Evolutionary conservation across 257 asterid genomes (phyloP), one percentile per base, ranked within the genome.

Genomic region (Solanum medicagineum): DNA sequence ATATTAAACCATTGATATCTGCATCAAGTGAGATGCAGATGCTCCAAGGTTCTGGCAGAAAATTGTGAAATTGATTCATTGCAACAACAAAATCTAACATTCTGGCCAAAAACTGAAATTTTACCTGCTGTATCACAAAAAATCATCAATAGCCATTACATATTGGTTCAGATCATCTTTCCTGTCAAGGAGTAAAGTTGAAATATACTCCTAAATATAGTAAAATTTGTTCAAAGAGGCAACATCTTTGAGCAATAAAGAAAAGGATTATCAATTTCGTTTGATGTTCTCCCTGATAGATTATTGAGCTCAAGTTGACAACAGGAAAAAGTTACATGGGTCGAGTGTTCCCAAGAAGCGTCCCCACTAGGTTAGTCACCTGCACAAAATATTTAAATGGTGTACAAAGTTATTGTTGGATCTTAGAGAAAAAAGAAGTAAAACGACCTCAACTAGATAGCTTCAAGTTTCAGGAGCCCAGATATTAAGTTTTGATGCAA

Each of bases 281-380:
- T 73, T 60, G 20, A 9, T 53, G 29, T 68, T 71, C 47, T 68
- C 55, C 81, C 62, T 32, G 66, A 84, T 17, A 36, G 70, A 69
- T 66, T 44, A 65, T 24, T 29, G 1, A 66, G 51, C 54, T 51
- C 42, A 51, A 29, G 42, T 40, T 14, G 59, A 83, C 26, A 45
- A 29, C 0, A 6, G 49, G 70, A 66, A 36, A 83, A 87, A 77
- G 59, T 89, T 88, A 96, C 98, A 94, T 91, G 0, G 97, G 94
- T 73, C 91, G 89, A 89, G 84, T 92, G 85, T 91, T 92, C 73
- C 98, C 98, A 42, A 96, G 97, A 88, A 96, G 91, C 84, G 92
- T 97, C 42, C 99, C 99, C n/a, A 96, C 97, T 26, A 95, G 91
- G 92, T 90, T 93, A 4, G 95, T 95, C 87, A 95, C 98, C 99